Evolutionary conservation across 108 stramenopile genomes (phyloP), one percentile per base, ranked within the genome.

Genomic region (Nitzschia inconspicua): DNA sequence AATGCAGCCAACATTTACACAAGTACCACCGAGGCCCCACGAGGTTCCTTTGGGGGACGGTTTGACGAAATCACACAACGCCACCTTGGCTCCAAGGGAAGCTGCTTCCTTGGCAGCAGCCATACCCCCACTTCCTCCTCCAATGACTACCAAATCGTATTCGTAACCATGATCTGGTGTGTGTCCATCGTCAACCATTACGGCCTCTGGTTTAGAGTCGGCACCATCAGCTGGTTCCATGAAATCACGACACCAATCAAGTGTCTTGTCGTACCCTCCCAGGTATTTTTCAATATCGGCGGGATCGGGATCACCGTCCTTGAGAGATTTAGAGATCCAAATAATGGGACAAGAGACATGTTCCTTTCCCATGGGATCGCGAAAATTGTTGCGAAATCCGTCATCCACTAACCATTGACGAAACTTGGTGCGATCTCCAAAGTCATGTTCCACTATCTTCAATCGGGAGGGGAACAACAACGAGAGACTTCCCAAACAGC

Each of bases 1-100:
- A 63, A 99, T 98, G 78, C 99, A 99, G 19, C 98, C 88, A 7
- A 91, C 89, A 56, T 91, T 88, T 60, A 99, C 99, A 68, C 97
- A 98, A 2, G 98, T 99, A 20, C 99, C 99, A 11, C 99, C 99
- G 20, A 99, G 70, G 16, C 97, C 98, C 98, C 98, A 98, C 22
- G 73, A 81, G 52, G 93, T 90, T 53, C 97, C 97, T 14, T 79
- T 76, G 3, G 96, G 95, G 39, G 82, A 85, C 7, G 99, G 98
- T 53, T 97, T 97, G 64, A 98, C 97, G 66, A 83, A 98, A 69
- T 99, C 99, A 29, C 96, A 71, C 18, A 94, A 78, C 34, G 96
- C 96, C 6, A 98, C 97, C 30, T 79, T 88, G 57, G 96, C 95
- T 20, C 97, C 99, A 39, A 94, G 72, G 20, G n/a, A 16, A 0